Conservation (phyloP, 2,329 filamentous ascomycete species). For the Ilyonectria destructans region DNA sequence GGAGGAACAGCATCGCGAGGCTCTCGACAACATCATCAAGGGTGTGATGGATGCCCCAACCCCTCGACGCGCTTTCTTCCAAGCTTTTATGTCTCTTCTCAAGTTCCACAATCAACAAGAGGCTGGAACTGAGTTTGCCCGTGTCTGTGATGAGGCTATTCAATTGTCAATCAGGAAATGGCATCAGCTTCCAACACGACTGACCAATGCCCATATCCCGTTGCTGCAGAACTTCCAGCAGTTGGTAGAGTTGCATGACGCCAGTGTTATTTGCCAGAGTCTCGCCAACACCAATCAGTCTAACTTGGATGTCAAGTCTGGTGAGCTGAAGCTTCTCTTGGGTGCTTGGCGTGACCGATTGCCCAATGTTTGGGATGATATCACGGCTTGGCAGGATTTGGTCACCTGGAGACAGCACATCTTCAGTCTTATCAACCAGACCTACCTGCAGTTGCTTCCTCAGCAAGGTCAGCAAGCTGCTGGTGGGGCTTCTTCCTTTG, state of each 20-base stretch:
- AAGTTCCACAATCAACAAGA: conserved; percentile 95
- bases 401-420: conserved; percentile 99
- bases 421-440: conserved; percentile 96
- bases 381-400: conserved; percentile 98
- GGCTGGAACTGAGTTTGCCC: conserved; percentile 83
- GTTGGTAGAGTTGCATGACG: conserved; percentile 96
- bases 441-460: conserved; percentile 89
- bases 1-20: conserved; percentile 86
- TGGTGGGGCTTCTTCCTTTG: conserved; percentile 88
- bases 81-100: conserved; percentile 96
- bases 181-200: conserved; percentile 95
- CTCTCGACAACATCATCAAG: conserved; percentile 94
- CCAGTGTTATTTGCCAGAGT: conserved; percentile 95
- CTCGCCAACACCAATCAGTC: conserved; percentile 85
- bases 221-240: conserved; percentile 98
- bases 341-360: conserved; percentile 96
- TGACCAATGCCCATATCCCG: conserved; percentile 96
- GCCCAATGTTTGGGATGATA: conserved; percentile 99
- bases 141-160: conserved; percentile 95
- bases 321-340: conserved; percentile 93
- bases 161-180: conserved; percentile 98
- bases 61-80: conserved; percentile 94
- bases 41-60: conserved; percentile 98
- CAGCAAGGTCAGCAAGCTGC: conserved; percentile 82
- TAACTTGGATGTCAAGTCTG: conserved; percentile 94